These are phyloP conservation scores for Leccinum barrowsii DNA, from an alignment of 768 basidiomycete species.

Conservation along the genomic window DNA sequence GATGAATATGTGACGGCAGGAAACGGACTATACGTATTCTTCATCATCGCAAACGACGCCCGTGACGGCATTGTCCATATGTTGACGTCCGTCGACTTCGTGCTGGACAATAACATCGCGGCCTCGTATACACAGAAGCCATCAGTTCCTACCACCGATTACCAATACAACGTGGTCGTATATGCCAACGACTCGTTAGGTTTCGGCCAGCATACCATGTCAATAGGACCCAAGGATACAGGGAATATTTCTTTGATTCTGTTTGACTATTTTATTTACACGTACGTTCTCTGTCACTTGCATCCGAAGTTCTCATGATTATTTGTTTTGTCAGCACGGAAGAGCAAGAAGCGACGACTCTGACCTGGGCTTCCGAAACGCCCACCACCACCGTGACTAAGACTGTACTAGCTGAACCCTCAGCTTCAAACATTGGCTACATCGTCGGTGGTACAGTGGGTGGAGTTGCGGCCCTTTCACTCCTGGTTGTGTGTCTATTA, in stretches of 20 bases:
- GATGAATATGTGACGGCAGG: not conserved
- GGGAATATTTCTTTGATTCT: conserved; percentile 4
- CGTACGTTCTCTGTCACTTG: conserved; percentile 2
- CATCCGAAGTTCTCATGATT: not conserved
- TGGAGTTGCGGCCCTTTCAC: not conserved
- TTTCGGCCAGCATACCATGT: conserved; percentile 8
- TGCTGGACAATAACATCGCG: not conserved
- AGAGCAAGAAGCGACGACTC: not conserved
- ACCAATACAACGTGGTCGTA: conserved; percentile 14
- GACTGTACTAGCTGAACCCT: no score
- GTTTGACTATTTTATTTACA: conserved; percentile 22
- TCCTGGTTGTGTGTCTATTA: not conserved
- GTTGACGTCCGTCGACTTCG: not conserved
- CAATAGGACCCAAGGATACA: conserved; percentile 1
- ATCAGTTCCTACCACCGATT: not conserved
- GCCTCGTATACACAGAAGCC: conserved; percentile 2
- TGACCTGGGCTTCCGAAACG: not conserved
- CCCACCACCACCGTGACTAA: not conserved
- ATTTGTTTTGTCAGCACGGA: not conserved
- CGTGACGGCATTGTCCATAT: not conserved
- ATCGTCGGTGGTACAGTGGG: not conserved
- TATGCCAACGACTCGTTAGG: conserved; percentile 13
- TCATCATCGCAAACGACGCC: conserved; percentile 11
- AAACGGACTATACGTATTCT: conserved; percentile 16
- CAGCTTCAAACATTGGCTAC: no score